Conservation (phyloP, 805 yeast species). For the Teunomyces atbi region DNA sequence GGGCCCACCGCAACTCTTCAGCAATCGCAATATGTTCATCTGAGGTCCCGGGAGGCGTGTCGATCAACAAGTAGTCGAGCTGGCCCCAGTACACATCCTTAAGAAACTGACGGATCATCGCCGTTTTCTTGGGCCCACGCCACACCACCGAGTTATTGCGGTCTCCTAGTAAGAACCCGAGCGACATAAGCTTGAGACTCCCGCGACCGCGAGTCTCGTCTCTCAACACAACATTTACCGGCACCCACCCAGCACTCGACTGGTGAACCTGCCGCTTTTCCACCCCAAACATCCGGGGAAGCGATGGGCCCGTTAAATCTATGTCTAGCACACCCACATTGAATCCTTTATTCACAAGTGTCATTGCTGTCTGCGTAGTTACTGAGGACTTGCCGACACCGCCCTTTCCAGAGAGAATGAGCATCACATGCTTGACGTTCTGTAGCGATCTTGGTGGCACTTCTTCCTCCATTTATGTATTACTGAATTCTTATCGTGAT, state of each 20-base stretch:
- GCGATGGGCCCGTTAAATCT: constrained; percentile 94
- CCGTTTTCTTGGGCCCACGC: constrained; percentile 98
- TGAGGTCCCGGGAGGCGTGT: constrained; percentile 98
- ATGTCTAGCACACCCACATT: constrained; percentile 95
- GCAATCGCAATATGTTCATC: constrained; percentile 98
- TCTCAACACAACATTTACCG: constrained; percentile 51
- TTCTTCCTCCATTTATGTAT: constrained; percentile 9
- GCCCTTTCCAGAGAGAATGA: constrained; percentile 91
- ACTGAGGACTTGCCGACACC: constrained; percentile 98
- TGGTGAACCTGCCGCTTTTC: constrained; percentile 81
- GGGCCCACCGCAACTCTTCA: constrained; percentile 71
- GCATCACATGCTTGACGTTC: constrained; percentile 69
- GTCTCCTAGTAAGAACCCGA: constrained; percentile 82
- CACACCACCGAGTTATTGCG: constrained; percentile 92
- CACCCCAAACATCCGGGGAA: constrained; percentile 94
- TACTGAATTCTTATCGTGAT: background rate
- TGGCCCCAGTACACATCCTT: constrained; percentile 89
- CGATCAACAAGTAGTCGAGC: constrained; percentile 78
- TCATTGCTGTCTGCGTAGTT: constrained; percentile 89
- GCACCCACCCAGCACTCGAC: constrained; percentile 85
- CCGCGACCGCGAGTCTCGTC: constrained; percentile 27
- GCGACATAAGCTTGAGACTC: constrained; percentile 67
- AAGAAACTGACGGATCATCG: constrained; percentile 93
- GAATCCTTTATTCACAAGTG: constrained; percentile 65
- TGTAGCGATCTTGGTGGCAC: constrained; percentile 33